phyloP scores from a whole-genome alignment of 176 grass and related monocot genomes.

The Poa pratensis region DNA sequence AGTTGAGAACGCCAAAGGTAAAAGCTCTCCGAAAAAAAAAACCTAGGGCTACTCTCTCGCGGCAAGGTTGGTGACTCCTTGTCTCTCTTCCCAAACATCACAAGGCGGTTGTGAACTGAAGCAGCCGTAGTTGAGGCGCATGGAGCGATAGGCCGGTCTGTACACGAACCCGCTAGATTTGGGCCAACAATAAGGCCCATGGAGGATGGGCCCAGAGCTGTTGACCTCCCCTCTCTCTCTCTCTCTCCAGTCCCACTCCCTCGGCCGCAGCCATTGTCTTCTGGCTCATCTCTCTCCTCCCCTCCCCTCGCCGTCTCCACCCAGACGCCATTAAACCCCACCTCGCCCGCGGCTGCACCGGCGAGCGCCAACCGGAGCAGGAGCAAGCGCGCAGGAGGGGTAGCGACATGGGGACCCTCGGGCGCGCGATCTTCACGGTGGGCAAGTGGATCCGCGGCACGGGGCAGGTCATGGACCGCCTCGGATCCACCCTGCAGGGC shows the following conservation, averaged over 20 bases:
- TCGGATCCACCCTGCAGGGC: slow-evolving; percentile 86
- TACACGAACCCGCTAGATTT: not conserved
- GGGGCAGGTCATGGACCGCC: slow-evolving; percentile 88
- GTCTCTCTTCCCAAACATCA: no score
- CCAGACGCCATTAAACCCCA: slow-evolving; percentile 35
- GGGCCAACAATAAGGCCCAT: not conserved
- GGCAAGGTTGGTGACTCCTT: no score
- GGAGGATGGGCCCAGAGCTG: not conserved
- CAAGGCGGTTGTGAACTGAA: no score
- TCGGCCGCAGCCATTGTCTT: slow-evolving; percentile 35
- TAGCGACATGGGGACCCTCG: slow-evolving; percentile 69
- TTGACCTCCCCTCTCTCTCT: not conserved
- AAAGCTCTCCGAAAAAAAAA: no score
- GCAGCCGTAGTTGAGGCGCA: no score
- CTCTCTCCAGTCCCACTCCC: not conserved
- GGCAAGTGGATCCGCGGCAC: slow-evolving; percentile 98
- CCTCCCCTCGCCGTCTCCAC: not conserved
- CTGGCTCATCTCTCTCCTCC: slow-evolving; percentile 21
- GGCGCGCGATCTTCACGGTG: slow-evolving; percentile 87
- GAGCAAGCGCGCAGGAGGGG: not conserved
- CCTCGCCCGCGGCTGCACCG: slow-evolving; percentile 38
- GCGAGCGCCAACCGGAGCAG: slow-evolving; percentile 20
- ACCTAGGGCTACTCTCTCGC: no score
- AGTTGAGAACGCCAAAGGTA: no score
- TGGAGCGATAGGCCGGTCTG: no score